Base-by-base conservation (phyloP, 805 yeast genomes). In the Monosporozyma aquatica region DNA sequence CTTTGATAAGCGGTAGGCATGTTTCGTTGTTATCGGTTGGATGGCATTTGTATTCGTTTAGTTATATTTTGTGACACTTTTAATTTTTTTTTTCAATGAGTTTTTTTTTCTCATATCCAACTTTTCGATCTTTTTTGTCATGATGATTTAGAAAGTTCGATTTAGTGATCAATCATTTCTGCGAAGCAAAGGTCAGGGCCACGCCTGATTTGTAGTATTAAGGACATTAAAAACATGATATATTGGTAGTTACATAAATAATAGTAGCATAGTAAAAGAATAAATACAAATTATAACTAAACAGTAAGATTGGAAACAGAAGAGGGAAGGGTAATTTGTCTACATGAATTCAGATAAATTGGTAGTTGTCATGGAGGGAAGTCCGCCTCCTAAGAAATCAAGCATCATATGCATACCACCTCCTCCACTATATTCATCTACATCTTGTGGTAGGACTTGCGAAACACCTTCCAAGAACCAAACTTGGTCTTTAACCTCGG, bases 391-490 rank as follows among this genome's bases (percentile, higher is more conserved):
- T 23, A 84, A 67, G 66, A 84, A 84, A 61, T 84, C 92, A 61
- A 84, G 66, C 92, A 84, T 84, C 92, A 84, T 84, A 58, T 82
- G 87, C 87, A 82, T 82, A 48, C 92, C 92, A 43, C 92, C 92
- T 44, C 94, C 85, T 34, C 95, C 95, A n/a, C 89, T 80, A 55
- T 85, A 84, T 54, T 83, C 87, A 54, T 89, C 96, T 42, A 86
- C 95, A 61, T 89, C 95, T 10, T 82, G 94, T 0, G 96, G 97
- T 38, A 89, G 69, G 1, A 87, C 95, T 43, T 80, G 78, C 6
- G 92, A 76, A 4, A 87, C 92, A 2, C 97, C 97, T 62, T 87
- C 95, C 50, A 89, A 69, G 53, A 89, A 87, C 97, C 97, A 89
- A 10, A 89, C 94, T 52, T 77, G 76, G 55, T 87, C 92, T 58